A percentile compares a stretch with the other conserved stretches of the same genome.
Evolutionary conservation across 305 asterid genomes (phyloP).

Genomic region (Fraxinus nigra): DNA sequence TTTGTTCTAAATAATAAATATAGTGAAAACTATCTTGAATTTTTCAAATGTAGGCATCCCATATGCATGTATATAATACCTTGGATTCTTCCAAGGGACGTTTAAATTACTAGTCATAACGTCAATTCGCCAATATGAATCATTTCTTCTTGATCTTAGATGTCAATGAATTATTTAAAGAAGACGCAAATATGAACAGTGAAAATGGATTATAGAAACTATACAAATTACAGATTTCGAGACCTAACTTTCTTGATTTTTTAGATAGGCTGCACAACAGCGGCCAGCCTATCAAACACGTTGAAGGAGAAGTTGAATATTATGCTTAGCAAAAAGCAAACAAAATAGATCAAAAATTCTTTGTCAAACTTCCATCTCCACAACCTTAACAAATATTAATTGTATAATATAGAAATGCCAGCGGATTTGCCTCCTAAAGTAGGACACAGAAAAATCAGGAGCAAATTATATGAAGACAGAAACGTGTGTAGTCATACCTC

Average conservation of each 20-base stretch:
- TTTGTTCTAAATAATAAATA: not conserved
- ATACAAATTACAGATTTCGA: not conserved
- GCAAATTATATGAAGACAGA: not conserved
- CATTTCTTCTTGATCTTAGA: slow-evolving; percentile 2
- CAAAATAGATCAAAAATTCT: not conserved
- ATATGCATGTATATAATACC: not conserved
- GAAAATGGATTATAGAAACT: slow-evolving; percentile 1
- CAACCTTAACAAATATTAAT: not conserved
- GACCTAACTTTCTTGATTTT: not conserved
- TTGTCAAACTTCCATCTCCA: not conserved
- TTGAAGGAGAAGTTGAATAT: not conserved
- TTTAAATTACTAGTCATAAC: not conserved
- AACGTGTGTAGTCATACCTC: not conserved
- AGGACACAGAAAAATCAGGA: not conserved
- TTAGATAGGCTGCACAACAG: not conserved
- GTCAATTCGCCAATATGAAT: slow-evolving; percentile 4
- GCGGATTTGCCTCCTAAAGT: slow-evolving; percentile 5
- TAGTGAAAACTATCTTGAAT: not conserved
- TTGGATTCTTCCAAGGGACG: not conserved
- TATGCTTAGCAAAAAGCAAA: not conserved
- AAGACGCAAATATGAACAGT: not conserved
- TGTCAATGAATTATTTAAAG: not conserved
- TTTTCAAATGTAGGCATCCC: not conserved
- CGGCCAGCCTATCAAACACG: not conserved
- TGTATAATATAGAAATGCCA: not conserved